Evolutionary conservation across 192 early-diverging fungal genomes (phyloP).

Genomic region (Jimgerdemannia lactiflua): DNA sequence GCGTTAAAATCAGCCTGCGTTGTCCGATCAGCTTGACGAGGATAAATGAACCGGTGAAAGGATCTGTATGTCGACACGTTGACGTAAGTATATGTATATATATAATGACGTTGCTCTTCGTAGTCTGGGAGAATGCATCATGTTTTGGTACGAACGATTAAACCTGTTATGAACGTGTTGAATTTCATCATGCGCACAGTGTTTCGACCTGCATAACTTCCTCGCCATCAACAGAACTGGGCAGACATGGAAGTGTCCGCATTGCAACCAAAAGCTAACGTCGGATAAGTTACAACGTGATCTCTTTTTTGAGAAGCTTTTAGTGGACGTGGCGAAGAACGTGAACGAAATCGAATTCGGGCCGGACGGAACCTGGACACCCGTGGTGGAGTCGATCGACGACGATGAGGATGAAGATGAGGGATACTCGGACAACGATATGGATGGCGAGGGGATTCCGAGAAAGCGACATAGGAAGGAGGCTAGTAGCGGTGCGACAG

Average conservation of each 20-base stretch:
- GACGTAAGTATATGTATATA: no score
- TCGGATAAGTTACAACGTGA: neutral
- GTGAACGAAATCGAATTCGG: constrained; percentile 5
- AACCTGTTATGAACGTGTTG: neutral
- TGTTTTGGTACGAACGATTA: no score
- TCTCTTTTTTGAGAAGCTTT: constrained; percentile 5
- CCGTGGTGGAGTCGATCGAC: neutral
- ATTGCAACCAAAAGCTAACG: constrained; percentile 6
- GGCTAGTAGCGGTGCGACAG: no score
- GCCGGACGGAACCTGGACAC: neutral
- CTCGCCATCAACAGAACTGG: constrained; percentile 2
- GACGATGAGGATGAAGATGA: constrained; percentile 11
- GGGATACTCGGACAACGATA: constrained; percentile 2
- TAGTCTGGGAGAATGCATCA: no score
- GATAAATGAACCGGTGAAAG: constrained; percentile 25
- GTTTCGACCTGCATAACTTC: constrained; percentile 7
- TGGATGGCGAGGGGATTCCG: constrained; percentile 3
- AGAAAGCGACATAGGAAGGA: neutral
- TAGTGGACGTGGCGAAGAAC: constrained; percentile 1
- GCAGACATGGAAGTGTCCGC: constrained; percentile 12
- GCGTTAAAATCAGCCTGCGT: constrained; percentile 11
- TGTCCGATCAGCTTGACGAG: constrained; percentile 20
- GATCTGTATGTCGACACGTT: constrained; percentile 15
- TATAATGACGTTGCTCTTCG: no score
- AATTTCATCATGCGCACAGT: neutral